phyloP scores from a whole-genome alignment of 306 rosid species.

The Glycyrrhiza uralensis region DNA sequence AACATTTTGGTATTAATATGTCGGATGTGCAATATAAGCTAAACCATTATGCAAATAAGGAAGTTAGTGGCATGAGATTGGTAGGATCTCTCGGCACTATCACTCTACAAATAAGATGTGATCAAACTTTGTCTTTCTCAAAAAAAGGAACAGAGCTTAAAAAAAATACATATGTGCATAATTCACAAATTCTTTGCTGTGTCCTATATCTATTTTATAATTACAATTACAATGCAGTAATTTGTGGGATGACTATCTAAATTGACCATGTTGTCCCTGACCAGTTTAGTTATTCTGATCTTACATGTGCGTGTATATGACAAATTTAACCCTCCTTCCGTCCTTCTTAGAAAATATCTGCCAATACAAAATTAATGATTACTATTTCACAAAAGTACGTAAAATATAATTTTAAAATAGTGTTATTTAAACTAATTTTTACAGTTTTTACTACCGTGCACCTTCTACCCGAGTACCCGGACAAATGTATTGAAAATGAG shows the following conservation, averaged over 20 bases:
- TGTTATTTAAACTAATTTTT: no score
- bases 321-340: no score
- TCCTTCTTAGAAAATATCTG: no score
- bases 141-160: background rate
- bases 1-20: no score
- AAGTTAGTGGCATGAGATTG: background rate
- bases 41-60: background rate
- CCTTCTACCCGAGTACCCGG: no score
- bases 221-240: no score
- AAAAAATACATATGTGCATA: background rate
- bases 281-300: conserved; percentile 15
- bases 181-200: background rate
- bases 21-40: conserved; percentile 12
- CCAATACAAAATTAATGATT: no score
- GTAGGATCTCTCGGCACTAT: conserved; percentile 15
- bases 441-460: no score
- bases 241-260: background rate
- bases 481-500: no score
- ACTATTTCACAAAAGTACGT: no score
- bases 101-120: conserved; percentile 5
- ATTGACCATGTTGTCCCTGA: conserved; percentile 31
- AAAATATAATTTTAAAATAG: no score
- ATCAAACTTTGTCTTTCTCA: background rate
- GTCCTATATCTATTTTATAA: no score
- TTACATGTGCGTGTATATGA: conserved; percentile 20